phyloP scores from a whole-genome alignment of 768 basidiomycete species.

The Tricholoma hemisulphureum region DNA sequence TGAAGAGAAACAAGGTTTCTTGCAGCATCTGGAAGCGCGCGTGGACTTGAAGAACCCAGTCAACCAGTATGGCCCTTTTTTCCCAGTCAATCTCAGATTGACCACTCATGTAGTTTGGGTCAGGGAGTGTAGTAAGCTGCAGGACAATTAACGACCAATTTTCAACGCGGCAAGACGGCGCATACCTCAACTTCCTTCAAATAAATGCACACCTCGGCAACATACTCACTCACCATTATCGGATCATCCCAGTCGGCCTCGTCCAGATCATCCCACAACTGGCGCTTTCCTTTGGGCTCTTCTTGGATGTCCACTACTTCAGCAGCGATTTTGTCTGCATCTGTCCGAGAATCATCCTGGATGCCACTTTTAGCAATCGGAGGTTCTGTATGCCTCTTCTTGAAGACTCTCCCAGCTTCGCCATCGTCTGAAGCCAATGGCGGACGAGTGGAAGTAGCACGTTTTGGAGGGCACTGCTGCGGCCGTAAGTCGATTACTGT shows the following conservation, averaged over 20 bases:
- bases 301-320: conserved; percentile 30
- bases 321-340: conserved; percentile 39
- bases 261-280: conserved; percentile 83
- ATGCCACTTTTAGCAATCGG: conserved; percentile 21
- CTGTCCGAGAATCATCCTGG: conserved; percentile 39
- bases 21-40: conserved; percentile 80
- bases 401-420: conserved; percentile 49
- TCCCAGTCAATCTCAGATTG: conserved; percentile 87
- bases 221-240: conserved; percentile 90
- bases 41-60: conserved; percentile 94
- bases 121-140: conserved; percentile 74
- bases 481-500: background rate
- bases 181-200: conserved; percentile 78
- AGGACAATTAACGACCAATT: conserved; percentile 8
- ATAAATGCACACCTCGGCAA: conserved; percentile 84
- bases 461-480: background rate
- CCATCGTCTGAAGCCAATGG: conserved; percentile 37
- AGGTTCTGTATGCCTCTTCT: conserved; percentile 60
- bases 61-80: conserved; percentile 84
- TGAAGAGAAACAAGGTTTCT: conserved; percentile 87
- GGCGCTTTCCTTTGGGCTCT: conserved; percentile 39
- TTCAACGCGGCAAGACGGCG: background rate
- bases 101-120: conserved; percentile 78
- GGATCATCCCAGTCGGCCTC: conserved; percentile 87
- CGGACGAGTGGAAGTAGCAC: background rate